A percentile compares a stretch with the other conserved stretches of the same genome.
These are phyloP conservation scores for Solanum medicagineum DNA, from an alignment of 257 asterid genomes.

Conservation along the genomic window DNA sequence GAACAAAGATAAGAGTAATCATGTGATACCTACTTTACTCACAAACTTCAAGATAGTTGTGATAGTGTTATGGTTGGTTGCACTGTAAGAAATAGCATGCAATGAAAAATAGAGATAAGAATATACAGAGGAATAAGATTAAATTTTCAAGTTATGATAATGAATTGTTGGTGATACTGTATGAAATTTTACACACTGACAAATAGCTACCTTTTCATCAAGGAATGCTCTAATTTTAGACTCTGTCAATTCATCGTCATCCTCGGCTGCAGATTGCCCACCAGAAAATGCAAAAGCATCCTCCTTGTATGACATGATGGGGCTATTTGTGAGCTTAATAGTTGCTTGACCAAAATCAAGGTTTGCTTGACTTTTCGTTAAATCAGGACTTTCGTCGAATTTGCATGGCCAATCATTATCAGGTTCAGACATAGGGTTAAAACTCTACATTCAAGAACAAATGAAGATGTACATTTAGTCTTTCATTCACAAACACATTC, in stretches of 20 bases:
- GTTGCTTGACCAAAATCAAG: constrained; percentile 28
- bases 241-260: constrained; percentile 84
- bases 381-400: constrained; percentile 64
- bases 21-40: not conserved
- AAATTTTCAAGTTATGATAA: not conserved
- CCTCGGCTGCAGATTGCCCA: constrained; percentile 53
- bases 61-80: not conserved
- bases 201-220: constrained; percentile 64
- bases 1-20: not conserved
- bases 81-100: not conserved
- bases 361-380: constrained; percentile 27
- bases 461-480: not conserved
- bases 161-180: not conserved
- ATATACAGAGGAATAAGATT: not conserved
- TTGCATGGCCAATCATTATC: constrained; percentile 67
- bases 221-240: constrained; percentile 86
- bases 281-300: constrained; percentile 61
- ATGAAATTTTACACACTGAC: not conserved
- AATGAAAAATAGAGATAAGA: not conserved
- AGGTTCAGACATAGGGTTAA: constrained; percentile 87
- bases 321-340: constrained; percentile 23
- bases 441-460: constrained; percentile 40
- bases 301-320: constrained; percentile 30
- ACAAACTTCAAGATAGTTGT: not conserved
- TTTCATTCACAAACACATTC: not conserved